Evolutionary conservation across 305 asterid species (phyloP).

Genomic region (Caryopteris hybrid): DNA sequence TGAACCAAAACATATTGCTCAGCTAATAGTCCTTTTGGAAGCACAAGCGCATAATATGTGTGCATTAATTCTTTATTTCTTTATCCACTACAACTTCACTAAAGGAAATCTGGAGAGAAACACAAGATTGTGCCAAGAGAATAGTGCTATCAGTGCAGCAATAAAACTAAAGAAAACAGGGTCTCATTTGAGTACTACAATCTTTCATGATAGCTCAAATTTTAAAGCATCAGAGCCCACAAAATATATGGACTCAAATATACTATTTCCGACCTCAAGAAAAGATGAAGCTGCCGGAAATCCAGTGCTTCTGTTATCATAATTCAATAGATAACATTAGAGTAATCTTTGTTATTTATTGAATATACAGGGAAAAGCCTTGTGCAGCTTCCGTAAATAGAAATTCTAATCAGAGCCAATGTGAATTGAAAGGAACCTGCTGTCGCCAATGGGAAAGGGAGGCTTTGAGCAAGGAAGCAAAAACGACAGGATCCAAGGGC

Average conservation of each 20-base stretch:
- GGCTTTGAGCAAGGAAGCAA: slow-evolving; percentile 58
- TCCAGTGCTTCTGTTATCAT: neutral
- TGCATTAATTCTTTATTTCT: neutral
- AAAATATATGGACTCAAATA: neutral
- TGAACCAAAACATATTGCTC: no score
- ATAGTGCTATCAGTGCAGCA: neutral
- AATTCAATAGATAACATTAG: neutral
- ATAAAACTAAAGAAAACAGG: neutral
- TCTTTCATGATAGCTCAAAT: no score
- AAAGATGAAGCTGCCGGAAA: no score
- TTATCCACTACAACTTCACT: no score
- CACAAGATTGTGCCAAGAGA: neutral
- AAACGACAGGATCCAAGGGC: slow-evolving; percentile 54
- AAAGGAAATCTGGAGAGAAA: no score
- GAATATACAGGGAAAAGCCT: neutral
- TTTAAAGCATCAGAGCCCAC: no score
- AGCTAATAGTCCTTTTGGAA: neutral
- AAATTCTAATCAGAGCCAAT: no score
- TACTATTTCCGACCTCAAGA: neutral
- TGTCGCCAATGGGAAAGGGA: slow-evolving; percentile 76
- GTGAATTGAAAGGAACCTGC: slow-evolving; percentile 38
- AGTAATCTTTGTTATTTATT: neutral
- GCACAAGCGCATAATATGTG: neutral
- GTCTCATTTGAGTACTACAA: neutral
- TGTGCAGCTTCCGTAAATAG: no score